Conservation (phyloP, 2,329 filamentous ascomycete genomes). For the Fusarium lyarnte region DNA sequence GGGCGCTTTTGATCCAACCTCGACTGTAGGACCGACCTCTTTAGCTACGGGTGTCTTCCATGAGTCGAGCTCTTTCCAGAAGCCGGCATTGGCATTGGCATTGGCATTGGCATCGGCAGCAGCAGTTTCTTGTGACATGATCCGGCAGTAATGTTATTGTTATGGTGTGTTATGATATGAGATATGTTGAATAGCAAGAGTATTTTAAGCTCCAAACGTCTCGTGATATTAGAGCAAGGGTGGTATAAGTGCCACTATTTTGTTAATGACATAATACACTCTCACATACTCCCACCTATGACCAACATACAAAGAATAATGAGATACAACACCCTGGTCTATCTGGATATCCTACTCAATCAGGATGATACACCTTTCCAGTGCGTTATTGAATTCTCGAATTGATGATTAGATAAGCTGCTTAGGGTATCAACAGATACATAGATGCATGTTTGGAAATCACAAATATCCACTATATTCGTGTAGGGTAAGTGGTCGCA, state of each 20-base stretch:
- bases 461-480: not conserved
- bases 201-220: constrained; percentile 1
- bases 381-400: not conserved
- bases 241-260: constrained; percentile 12
- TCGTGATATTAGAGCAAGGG: constrained; percentile 12
- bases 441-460: not conserved
- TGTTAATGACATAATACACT: constrained; percentile 33
- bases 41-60: constrained; percentile 54
- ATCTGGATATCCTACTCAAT: not conserved
- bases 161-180: not conserved
- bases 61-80: constrained; percentile 53
- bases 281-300: not conserved
- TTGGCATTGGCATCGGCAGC: constrained; percentile 1
- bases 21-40: constrained; percentile 58
- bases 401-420: constrained; percentile 33
- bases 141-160: not conserved
- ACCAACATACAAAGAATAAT: not conserved
- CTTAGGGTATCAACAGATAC: not conserved
- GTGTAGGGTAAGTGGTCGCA: constrained; percentile 20
- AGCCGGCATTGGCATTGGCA: constrained; percentile 13
- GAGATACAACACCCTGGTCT: not conserved
- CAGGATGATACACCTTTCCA: not conserved
- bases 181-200: not conserved
- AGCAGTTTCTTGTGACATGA: constrained; percentile 29
- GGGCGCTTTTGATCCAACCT: constrained; percentile 66